Evolutionary conservation across 805 yeast species (phyloP), one percentile per base, ranked within the genome.

Genomic region (Yarrowia bubula): DNA sequence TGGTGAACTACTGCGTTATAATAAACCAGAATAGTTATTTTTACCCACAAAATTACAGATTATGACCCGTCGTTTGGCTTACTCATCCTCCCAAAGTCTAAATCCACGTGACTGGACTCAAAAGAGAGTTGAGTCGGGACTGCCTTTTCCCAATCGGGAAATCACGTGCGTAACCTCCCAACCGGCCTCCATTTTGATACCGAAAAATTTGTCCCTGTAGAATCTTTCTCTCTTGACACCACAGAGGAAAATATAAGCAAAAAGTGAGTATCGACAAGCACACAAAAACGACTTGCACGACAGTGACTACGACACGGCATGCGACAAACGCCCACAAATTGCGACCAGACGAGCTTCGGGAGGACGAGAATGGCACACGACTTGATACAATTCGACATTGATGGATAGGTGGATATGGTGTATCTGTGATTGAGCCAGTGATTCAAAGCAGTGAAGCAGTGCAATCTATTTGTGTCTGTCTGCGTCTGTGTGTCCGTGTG

Each of bases 141-240:
- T 55, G 61, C 15, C 47, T 55, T 55, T 55, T 55, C 61, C 61
- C 61, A 55, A 55, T 55, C 38, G 37, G 61, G 61, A 55, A 28
- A 31, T 55, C 61, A 55, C 61, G 61, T 55, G 61, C 4, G 13
- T 5, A n/a, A n/a, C 38, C 61, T 55, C 61, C 61, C 61, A 55
- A 55, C 61, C 39, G 15, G 35, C 37, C 37, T 31, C 61, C 61
- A 55, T 55, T 55, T 55, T 31, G 61, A 39, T 55, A 55, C 61
- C 61, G 61, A 55, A 55, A 55, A 55, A 41, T 41, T 55, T 55
- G 61, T 55, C 47, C 47, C 38, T 38, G 47, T 55, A 31, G 61
- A 55, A 55, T 41, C 61, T 55, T 55, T 55, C 61, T 55, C 61
- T 55, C 61, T 55, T 55, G 61, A 55, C 61, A 55, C 61, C 61